Base-by-base conservation (phyloP, 1,284 basidiomycete species). In the Coriolopsis trogii region DNA sequence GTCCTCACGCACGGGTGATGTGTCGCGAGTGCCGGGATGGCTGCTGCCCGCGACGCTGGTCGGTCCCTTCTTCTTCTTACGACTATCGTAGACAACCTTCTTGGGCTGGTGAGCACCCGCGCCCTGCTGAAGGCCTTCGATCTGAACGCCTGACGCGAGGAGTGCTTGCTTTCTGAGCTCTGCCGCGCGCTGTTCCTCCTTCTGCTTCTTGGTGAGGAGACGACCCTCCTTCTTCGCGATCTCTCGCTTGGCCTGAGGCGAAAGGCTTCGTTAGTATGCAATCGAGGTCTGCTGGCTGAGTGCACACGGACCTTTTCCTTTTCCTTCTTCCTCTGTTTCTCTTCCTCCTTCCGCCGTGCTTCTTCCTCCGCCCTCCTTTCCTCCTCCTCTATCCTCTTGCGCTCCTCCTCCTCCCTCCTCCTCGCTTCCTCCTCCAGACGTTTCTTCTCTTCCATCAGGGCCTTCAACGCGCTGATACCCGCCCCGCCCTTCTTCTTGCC, bases 121-220 rank as follows among this genome's bases (percentile, higher is more conserved):
- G 29, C 74, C 63, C 57, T 81, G 77, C 46, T 80, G 86, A 34
- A 98, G 76, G 53, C 92, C 97, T 60, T 95, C 95, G 56, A 99
- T 89, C 63, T 90, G 87, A 50, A 93, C 90, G 41, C 95, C 95
- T 25, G 92, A 91, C 20, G 88, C 85, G 44, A 99, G 79, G 51
- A 99, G 81, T 3, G 96, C 96, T 70, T 96, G 85, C 71, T 89
- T 91, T 50, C 95, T 85, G 30, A 93, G 84, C 70, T 98, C 95
- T 7, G 95, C 95, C 53, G 89, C 90, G 15, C 91, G 90, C 62
- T 84, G 89, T 69, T 98, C 95, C 64, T 93, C 91, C 73, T 95
- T 98, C 70, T 99, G 95, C 73, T 97, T 98, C 68, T 95, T 93
- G 6, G 95, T 97, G 40, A 98, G 79, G 26, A 94, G 74, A 48